Evolutionary conservation across 352 stramenopile species (phyloP).

Genomic region (Pythium dissimile): DNA sequence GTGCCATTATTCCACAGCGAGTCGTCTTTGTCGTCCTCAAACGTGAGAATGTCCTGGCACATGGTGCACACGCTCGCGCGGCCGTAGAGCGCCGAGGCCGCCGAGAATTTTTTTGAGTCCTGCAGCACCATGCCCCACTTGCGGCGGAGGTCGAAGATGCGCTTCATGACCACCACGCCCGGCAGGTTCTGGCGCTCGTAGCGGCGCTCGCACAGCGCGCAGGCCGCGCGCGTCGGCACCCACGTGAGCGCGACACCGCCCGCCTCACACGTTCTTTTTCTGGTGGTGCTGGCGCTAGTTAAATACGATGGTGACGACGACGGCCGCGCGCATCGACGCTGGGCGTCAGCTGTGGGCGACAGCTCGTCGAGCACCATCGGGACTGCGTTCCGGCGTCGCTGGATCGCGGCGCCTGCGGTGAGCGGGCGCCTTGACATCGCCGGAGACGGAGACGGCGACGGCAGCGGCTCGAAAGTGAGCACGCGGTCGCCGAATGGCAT

Average conservation of each 20-base stretch:
- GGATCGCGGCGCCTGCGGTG: background rate
- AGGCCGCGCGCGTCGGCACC: conserved; percentile 20
- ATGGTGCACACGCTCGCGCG: conserved; percentile 23
- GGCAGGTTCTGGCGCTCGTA: conserved; percentile 21
- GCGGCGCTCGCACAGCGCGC: conserved; percentile 24
- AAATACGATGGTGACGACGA: conserved; percentile 20
- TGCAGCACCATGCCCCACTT: conserved; percentile 32
- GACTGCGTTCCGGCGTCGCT: conserved; percentile 15
- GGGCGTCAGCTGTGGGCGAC: background rate
- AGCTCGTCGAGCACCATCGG: conserved; percentile 16
- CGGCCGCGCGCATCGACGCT: conserved; percentile 1
- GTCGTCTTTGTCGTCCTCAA: conserved; percentile 23
- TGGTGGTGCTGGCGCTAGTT: too few species aligned
- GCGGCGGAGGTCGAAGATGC: conserved; percentile 24
- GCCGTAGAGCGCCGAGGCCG: conserved; percentile 25
- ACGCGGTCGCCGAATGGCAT: conserved; percentile 17
- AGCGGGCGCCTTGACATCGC: conserved; percentile 5
- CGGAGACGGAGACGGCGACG: background rate
- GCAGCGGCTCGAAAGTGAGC: conserved; percentile 21
- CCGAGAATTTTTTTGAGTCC: conserved; percentile 27
- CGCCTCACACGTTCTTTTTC: background rate
- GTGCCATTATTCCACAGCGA: too few species aligned
- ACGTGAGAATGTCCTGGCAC: conserved; percentile 29
- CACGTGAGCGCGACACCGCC: conserved; percentile 20
- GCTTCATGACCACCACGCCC: conserved; percentile 28